These are phyloP conservation scores for Mixia osmundae DNA, from an alignment of 1,284 basidiomycete species.

Conservation along the genomic window DNA sequence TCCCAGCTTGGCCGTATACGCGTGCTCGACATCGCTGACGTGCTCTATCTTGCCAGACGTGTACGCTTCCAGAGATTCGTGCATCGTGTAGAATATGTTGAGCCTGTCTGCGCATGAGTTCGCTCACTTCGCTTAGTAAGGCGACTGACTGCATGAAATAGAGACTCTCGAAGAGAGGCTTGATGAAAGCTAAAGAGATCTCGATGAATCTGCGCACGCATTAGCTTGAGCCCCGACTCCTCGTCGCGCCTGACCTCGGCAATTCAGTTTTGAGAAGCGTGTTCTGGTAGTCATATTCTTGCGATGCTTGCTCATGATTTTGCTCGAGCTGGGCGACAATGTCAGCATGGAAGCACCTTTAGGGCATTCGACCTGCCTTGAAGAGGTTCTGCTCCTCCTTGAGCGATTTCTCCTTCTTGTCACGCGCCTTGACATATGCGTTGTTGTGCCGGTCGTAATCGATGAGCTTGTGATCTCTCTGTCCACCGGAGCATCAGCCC, in stretches of 20 bases:
- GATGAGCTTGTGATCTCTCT: slow-evolving; percentile 37
- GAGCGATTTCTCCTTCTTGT: slow-evolving; percentile 89
- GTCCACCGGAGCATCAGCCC: neutral
- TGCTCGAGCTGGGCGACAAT: too few species aligned
- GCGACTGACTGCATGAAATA: slow-evolving; percentile 75
- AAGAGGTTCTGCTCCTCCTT: slow-evolving; percentile 38
- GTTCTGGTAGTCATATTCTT: slow-evolving; percentile 95
- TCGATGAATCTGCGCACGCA: slow-evolving; percentile 78
- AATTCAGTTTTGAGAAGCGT: slow-evolving; percentile 75
- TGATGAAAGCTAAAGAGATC: slow-evolving; percentile 69
- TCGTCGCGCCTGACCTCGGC: too few species aligned
- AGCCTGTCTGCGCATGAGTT: slow-evolving; percentile 29
- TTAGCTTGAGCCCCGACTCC: too few species aligned
- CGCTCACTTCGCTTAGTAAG: slow-evolving; percentile 2
- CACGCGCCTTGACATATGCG: slow-evolving; percentile 72
- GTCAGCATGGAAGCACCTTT: too few species aligned
- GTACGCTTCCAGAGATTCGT: slow-evolving; percentile 77
- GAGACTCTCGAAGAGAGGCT: slow-evolving; percentile 90
- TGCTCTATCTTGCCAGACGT: slow-evolving; percentile 52
- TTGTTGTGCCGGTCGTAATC: slow-evolving; percentile 97
- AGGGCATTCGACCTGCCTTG: too few species aligned
- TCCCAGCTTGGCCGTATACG: slow-evolving; percentile 54
- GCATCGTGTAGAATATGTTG: slow-evolving; percentile 78
- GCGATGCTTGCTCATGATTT: slow-evolving; percentile 83
- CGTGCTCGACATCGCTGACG: slow-evolving; percentile 43